Base-by-base conservation (phyloP, 1,139 yeast genomes). In the Kluyveromyces marxianus region DNA sequence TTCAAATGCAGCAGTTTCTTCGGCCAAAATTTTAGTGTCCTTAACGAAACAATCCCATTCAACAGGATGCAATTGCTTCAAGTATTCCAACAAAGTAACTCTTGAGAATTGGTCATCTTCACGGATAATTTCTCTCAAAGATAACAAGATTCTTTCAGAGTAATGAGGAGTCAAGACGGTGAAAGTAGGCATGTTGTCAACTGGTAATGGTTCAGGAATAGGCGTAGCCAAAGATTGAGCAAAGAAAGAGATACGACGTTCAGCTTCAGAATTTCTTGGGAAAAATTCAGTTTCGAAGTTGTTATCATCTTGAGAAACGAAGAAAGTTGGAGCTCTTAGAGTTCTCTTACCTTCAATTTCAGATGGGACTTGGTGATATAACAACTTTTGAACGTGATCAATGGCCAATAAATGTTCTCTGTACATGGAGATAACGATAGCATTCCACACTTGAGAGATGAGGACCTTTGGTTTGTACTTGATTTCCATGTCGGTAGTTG, bases 31-130 rank as follows among this genome's bases (percentile, higher is more conserved):
- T 79, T 92, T 92, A 50, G 98, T 92, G 69, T 92, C 98, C 73
- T 92, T 92, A 54, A 92, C 98, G 61, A 92, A 92, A 71, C 97
- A 90, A 59, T 92, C 98, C 98, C 98, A 92, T 73, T 92, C 98
- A 55, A 92, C 95, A 44, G 97, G 97, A 68, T 92, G 97, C 62
- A 92, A 77, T 74, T 92, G 98, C 71, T 92, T 92, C 75, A 92
- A 80, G 69, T 92, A 92, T 73, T 92, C 98, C 68, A 92, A 77
- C 58, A 92, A 74, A 24, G 98, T 92, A 52, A 92, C 97, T 71
- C 97, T 85, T 30, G 98, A 88, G 69, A 87, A 90, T 71, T 92
- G 97, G 69, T 94, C 97, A 68, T 92, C 98, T 72, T 92, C 98
- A 69, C 97, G 88, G 64, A 92, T 92, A 70, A 92, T 92, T 72